Evolutionary conservation across 129 eudicot genomes (phyloP).

Genomic region (Flaveria robusta): DNA sequence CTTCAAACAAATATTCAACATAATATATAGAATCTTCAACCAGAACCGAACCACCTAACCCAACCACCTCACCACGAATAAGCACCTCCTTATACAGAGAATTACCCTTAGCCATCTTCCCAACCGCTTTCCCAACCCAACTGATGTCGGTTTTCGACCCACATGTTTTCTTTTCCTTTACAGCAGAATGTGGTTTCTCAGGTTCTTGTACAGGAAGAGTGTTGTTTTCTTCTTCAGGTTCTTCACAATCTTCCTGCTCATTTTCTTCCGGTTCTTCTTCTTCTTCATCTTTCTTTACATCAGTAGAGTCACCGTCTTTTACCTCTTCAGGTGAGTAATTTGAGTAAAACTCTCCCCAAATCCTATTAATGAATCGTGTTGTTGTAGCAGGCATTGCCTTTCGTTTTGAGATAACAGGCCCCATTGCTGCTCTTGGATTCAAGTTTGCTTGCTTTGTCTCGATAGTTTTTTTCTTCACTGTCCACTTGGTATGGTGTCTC

Average conservation of each 20-base stretch:
- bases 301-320: constrained; percentile 49
- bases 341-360: constrained; percentile 95
- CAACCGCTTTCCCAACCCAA: constrained; percentile 71
- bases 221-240: constrained; percentile 46
- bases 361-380: constrained; percentile 74
- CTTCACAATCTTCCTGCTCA: constrained; percentile 63
- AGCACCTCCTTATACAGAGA: constrained; percentile 54
- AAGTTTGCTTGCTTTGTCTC: constrained; percentile 49
- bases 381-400: constrained; percentile 96
- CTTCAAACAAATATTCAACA: constrained; percentile 86
- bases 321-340: constrained; percentile 72
- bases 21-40: constrained; percentile 62
- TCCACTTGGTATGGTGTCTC: constrained; percentile 93
- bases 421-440: constrained; percentile 81
- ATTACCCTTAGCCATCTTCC: constrained; percentile 47
- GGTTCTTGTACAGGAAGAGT: constrained; percentile 19
- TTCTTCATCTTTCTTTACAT: constrained; percentile 58
- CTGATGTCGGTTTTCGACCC: constrained; percentile 41
- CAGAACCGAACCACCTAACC: constrained; percentile 60
- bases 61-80: constrained; percentile 57
- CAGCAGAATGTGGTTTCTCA: constrained; percentile 29
- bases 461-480: constrained; percentile 76
- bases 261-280: constrained; percentile 69
- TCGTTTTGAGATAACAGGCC: constrained; percentile 69
- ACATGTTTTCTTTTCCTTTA: constrained; percentile 37